Conservation (phyloP, 495 filamentous ascomycete genomes). For the Penicillium arizonense region DNA sequence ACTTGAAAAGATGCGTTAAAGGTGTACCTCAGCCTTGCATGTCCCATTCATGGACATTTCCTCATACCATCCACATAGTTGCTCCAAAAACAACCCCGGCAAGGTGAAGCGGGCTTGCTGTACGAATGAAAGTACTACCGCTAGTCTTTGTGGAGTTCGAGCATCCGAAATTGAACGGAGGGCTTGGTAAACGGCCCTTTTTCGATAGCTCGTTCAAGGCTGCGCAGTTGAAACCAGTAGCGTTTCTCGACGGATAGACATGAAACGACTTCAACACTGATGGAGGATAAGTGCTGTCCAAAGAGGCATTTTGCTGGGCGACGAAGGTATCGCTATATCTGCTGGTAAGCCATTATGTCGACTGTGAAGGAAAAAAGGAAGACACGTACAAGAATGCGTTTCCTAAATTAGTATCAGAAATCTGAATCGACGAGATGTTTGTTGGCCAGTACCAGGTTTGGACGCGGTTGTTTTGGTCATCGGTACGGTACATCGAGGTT, state of each 20-base stretch:
- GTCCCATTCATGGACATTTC: no score
- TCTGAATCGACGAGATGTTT: neutral
- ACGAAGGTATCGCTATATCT: conserved; percentile 5
- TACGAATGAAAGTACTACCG: neutral
- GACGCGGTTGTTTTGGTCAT: neutral
- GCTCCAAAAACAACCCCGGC: neutral
- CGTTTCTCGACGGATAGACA: neutral
- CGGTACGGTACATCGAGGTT: neutral
- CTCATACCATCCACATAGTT: neutral
- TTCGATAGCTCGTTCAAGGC: neutral
- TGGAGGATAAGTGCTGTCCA: neutral
- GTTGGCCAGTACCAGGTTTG: conserved; percentile 13
- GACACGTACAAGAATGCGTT: conserved; percentile 4
- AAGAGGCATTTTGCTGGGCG: neutral
- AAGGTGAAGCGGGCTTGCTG: neutral
- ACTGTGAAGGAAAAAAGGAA: neutral
- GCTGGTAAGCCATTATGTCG: neutral
- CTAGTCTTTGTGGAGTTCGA: neutral
- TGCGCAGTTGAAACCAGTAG: neutral
- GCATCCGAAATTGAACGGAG: neutral
- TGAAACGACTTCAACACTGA: neutral
- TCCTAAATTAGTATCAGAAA: neutral
- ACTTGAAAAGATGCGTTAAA: no score
- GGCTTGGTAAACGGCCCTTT: neutral
- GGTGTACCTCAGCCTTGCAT: no score